A percentile compares a stretch with the other conserved stretches of the same genome.
These are phyloP conservation scores for Aspergillus nanangensis DNA, from an alignment of 495 filamentous ascomycete genomes.

Conservation along the genomic window DNA sequence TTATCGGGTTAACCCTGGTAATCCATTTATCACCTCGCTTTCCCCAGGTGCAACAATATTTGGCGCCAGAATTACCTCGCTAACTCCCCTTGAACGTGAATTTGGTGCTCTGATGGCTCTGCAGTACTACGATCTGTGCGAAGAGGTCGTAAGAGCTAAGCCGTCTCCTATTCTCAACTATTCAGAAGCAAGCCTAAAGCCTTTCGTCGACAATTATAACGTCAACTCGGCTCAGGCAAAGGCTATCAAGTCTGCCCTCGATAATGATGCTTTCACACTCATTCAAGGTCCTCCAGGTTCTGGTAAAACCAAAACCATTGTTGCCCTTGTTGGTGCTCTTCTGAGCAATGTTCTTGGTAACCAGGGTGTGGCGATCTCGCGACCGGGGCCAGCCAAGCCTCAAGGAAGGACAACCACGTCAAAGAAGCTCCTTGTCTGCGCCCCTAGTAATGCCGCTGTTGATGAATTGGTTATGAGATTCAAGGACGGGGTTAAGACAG, in stretches of 20 bases:
- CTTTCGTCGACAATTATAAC: conserved; percentile 67
- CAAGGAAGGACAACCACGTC: conserved; percentile 27
- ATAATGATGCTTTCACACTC: conserved; percentile 93
- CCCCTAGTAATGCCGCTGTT: conserved; percentile 94
- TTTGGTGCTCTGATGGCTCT: conserved; percentile 86
- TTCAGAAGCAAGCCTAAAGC: conserved; percentile 61
- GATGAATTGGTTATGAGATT: conserved; percentile 94
- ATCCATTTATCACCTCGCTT: conserved; percentile 47
- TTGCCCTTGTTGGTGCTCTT: conserved; percentile 89
- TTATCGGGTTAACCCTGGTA: conserved; percentile 71
- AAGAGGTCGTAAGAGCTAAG: conserved; percentile 82
- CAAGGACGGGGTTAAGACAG: conserved; percentile 79
- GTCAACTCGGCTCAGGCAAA: conserved; percentile 90
- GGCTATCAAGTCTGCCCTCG: conserved; percentile 83
- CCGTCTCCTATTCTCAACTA: conserved; percentile 84
- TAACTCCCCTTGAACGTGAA: conserved; percentile 90
- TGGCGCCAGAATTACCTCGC: conserved; percentile 76
- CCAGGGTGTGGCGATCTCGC: conserved; percentile 45
- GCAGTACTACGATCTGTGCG: conserved; percentile 91
- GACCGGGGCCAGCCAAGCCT: conserved; percentile 30
- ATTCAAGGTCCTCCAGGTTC: conserved; percentile 96
- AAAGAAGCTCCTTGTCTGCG: conserved; percentile 92
- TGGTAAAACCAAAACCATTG: conserved; percentile 97
- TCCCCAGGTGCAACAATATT: conserved; percentile 59
- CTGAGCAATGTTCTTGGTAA: conserved; percentile 57